phyloP scores from a whole-genome alignment of 768 basidiomycete genomes.

The Cyclocybe aegerita region DNA sequence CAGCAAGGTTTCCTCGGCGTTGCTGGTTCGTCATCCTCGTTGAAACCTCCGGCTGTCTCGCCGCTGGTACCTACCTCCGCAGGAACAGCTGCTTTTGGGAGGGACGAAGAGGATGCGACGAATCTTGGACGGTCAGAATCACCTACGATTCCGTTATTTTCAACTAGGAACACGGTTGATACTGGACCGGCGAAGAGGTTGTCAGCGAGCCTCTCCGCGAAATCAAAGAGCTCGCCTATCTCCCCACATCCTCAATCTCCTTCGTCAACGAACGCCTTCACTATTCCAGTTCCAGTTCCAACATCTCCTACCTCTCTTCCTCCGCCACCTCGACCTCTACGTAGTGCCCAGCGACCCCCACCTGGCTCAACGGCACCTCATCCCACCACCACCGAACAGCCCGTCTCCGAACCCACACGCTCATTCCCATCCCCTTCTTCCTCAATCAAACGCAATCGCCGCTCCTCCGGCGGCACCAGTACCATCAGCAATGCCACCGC shows the following conservation, averaged over 20 bases:
- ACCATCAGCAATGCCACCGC: conserved; percentile 13
- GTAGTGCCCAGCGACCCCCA: conserved; percentile 23
- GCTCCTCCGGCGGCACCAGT: conserved; percentile 23
- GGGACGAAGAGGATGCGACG: conserved; percentile 1
- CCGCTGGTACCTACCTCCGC: not conserved
- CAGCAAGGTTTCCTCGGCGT: not conserved
- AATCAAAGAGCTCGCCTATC: conserved; percentile 1
- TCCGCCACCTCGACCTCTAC: conserved; percentile 30
- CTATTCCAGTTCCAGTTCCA: not conserved
- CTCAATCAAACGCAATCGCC: conserved; percentile 8
- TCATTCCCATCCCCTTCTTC: not conserved
- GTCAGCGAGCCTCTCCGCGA: conserved; percentile 6
- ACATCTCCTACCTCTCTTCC: conserved; percentile 14
- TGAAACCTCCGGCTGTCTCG: not conserved
- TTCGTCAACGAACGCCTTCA: not conserved
- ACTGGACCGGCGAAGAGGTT: conserved; percentile 27
- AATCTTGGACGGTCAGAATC: conserved; percentile 23
- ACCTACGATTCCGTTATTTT: conserved; percentile 52
- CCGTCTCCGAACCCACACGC: not conserved
- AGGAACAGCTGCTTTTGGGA: conserved; percentile 5
- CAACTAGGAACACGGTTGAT: conserved; percentile 44
- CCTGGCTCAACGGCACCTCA: not conserved
- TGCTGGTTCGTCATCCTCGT: not conserved
- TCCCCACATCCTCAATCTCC: conserved; percentile 3
- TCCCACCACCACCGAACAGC: not conserved